Evolutionary conservation across 768 basidiomycete genomes (phyloP), one percentile per base, ranked within the genome.

Genomic region (Lentinus brumalis): DNA sequence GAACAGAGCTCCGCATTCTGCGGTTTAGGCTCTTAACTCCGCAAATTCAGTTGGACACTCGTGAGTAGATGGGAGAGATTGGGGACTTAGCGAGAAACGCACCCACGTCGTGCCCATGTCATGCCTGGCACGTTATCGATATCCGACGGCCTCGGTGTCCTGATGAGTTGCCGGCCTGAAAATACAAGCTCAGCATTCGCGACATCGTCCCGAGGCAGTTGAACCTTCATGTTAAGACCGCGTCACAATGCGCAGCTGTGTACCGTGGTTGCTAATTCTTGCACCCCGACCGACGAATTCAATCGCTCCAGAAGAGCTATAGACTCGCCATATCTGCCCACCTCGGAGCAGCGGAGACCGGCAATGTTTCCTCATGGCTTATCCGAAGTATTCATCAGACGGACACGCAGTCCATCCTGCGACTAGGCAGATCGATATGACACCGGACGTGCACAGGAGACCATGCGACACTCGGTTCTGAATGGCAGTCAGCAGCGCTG

Each of bases 1-100:
- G 35, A 35, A 35, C 35, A 35, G 35, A 35, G 11, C 35, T 11
- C 11, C 35, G 11, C 11, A 26, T 58, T 42, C 16, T 26, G 41
- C n/a, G 56, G 41, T 15, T 57, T 49, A 49, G 51, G 46, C 39
- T 51, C 51, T 57, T 57, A 57, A 49, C 56, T 50, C 61, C 61
- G 56, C 32, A n/a, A 38, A 58, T 30, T 31, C 16, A 57, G 16
- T 42, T 6, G 50, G 61, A 53, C 56, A 62, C 10, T 38, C 21
- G 45, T 49, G 51, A 18, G 40, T 42, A 57, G 8, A 3, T 12
- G 46, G 8, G 16, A 12, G 14, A 38, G 35, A 44, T 31, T 29
- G 53, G 49, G 8, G 12, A 16, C 44, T 45, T 26, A 7, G 7
- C 16, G 7, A 7, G 12, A 44, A 26, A 26, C 21, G 21, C 21